Evolutionary conservation across 1,139 yeast species (phyloP).

Genomic region (Arxiozyma slooffiae): DNA sequence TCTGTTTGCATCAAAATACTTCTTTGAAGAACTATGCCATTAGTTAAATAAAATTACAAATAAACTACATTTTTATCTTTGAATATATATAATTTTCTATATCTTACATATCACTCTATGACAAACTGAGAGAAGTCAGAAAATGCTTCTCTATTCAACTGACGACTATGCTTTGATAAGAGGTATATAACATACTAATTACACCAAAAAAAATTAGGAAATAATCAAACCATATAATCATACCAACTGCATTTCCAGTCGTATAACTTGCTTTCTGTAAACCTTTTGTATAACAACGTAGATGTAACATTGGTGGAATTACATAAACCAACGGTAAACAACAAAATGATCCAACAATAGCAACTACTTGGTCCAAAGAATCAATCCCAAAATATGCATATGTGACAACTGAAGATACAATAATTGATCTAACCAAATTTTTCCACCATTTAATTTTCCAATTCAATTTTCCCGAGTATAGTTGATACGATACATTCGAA

Average conservation of each 20-base stretch:
- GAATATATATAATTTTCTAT: too few species aligned
- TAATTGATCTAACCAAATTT: slow-evolving; percentile 44
- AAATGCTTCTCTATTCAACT: background rate
- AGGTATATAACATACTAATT: slow-evolving; percentile 54
- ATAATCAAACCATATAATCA: slow-evolving; percentile 34
- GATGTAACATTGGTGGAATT: slow-evolving; percentile 70
- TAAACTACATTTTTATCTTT: too few species aligned
- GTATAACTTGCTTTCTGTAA: background rate
- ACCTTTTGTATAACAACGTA: slow-evolving; percentile 8
- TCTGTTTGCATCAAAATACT: background rate
- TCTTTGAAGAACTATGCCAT: background rate
- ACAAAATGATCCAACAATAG: slow-evolving; percentile 72
- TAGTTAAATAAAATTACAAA: background rate
- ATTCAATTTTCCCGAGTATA: slow-evolving; percentile 47
- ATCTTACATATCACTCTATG: background rate
- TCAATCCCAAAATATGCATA: slow-evolving; percentile 55
- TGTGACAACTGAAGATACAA: slow-evolving; percentile 45
- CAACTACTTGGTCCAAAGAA: slow-evolving; percentile 60
- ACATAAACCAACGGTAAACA: slow-evolving; percentile 76
- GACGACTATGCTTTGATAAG: slow-evolving; percentile 42
- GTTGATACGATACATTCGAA: slow-evolving; percentile 6
- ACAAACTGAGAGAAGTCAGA: background rate
- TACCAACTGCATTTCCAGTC: background rate
- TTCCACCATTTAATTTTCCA: slow-evolving; percentile 54
- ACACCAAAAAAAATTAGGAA: slow-evolving; percentile 47